phyloP scores from a whole-genome alignment of 2,329 filamentous ascomycete genomes.

The Emergomyces orientalis region DNA sequence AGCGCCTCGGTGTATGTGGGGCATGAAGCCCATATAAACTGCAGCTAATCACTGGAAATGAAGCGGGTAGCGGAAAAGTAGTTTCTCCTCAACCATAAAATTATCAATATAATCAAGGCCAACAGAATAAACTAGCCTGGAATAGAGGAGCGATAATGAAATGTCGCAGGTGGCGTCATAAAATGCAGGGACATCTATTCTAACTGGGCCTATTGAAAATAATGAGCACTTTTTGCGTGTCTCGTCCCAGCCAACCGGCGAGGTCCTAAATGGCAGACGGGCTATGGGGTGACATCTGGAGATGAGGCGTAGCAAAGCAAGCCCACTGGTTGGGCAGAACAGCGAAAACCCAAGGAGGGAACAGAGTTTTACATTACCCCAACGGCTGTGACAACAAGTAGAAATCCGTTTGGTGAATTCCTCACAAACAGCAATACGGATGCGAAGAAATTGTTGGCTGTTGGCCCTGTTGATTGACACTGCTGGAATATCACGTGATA shows the following conservation, averaged over 20 bases:
- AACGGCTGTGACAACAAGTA: not conserved
- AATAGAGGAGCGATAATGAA: too few species aligned
- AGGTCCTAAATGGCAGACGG: not conserved
- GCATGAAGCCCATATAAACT: not conserved
- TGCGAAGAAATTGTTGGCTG: not conserved
- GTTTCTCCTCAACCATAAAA: not conserved
- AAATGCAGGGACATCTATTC: not conserved
- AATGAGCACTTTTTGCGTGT: not conserved
- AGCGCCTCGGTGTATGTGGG: not conserved
- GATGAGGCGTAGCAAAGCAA: not conserved
- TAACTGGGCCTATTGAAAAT: not conserved
- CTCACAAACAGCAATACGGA: not conserved
- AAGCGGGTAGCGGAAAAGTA: not conserved
- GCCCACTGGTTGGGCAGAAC: not conserved
- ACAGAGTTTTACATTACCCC: not conserved
- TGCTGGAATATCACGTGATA: not conserved
- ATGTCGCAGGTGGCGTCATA: constrained; percentile 6
- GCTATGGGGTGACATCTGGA: not conserved
- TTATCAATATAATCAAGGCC: not conserved
- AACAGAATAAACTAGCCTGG: not conserved
- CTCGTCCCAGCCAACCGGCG: not conserved
- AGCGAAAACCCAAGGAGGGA: not conserved
- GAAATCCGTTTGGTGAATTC: not conserved
- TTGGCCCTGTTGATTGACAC: not conserved
- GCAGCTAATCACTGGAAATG: not conserved